Evolutionary conservation across 2,329 filamentous ascomycete species (phyloP), one percentile per base, ranked within the genome.

Genomic region (Hawksworthiomyces lignivorus): DNA sequence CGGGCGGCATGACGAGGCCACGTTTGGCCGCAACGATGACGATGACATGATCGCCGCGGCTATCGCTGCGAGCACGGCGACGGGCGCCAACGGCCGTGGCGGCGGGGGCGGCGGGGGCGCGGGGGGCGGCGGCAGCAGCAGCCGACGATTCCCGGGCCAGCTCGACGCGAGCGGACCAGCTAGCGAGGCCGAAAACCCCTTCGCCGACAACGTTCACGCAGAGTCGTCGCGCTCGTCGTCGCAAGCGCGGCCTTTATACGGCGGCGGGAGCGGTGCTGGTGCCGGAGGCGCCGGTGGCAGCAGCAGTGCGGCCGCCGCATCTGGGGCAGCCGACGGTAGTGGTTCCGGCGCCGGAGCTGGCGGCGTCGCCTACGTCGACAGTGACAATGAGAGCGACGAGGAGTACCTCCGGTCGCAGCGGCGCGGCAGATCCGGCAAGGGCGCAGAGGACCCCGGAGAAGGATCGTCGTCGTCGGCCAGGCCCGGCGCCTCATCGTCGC

Each of bases 51-150:
- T 46, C 26, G 47, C 49, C 0, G 47, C 47, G 1, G 49, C 49
- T 7, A 46, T 50, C 14, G 49, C 49, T 3, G 49, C 49, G 6
- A 50, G 49, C 39, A 44, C 41, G 10, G 49, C 49, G 0, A 38
- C 43, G 0, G 43, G 45, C 4, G 37, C 40, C 3, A 35, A 37
- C 17, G n/a, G 21, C 11, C 48, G 45, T 5, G 30, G 34, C 8
- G 29, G 30, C 4, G 21, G 28, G 4, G 14, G 41, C 7, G 24
- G 30, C 31, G 12, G 45, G 5, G 30, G 34, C 5, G 29, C 24
- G 2, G 21, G 28, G 4, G 14, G 41, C 7, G 24, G 30, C 31
- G 12, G 24, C 24, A 26, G 24, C 24, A 26, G 24, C 24, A 26
- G 24, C 24, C 24, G 24, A 26, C 8, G 8, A 8, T 19, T 17